phyloP scores from a whole-genome alignment of 352 stramenopile species.

The Globisporangium irregulare region DNA sequence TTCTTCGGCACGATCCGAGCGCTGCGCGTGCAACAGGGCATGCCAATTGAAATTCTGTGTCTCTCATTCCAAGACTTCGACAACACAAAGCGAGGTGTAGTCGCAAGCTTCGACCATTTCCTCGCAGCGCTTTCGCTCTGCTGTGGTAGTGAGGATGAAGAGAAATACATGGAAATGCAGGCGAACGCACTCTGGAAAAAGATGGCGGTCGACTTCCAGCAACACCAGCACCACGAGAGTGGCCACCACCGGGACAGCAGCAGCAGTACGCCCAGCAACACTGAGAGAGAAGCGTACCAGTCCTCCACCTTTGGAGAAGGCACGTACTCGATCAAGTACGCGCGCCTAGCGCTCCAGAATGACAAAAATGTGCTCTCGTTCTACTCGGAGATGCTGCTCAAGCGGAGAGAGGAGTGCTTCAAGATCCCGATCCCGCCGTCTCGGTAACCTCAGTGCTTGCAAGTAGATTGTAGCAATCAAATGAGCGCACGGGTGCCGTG shows the following conservation, averaged over 20 bases:
- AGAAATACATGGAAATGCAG: conserved; percentile 26
- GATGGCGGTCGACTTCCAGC: conserved; percentile 14
- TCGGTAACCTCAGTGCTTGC: neutral
- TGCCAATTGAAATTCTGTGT: conserved; percentile 44
- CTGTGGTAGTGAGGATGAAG: conserved; percentile 39
- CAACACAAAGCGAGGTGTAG: conserved; percentile 23
- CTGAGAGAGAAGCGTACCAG: conserved; percentile 28
- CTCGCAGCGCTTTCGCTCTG: conserved; percentile 34
- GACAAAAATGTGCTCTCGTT: conserved; percentile 33
- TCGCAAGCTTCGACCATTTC: conserved; percentile 22
- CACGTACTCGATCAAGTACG: conserved; percentile 41
- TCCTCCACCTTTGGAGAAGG: conserved; percentile 18
- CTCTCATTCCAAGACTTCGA: conserved; percentile 50
- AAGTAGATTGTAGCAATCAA: neutral
- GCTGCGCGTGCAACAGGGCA: conserved; percentile 56
- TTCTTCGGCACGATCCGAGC: conserved; percentile 48
- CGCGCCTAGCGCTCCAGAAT: conserved; percentile 29
- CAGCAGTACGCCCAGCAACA: conserved; percentile 6
- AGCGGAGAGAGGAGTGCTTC: conserved; percentile 50
- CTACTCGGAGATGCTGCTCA: conserved; percentile 52
- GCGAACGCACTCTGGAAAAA: conserved; percentile 24
- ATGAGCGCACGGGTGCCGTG: too few relatives aligned
- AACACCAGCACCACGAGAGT: conserved; percentile 6
- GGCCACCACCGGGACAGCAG: conserved; percentile 21
- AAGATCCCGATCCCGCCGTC: conserved; percentile 21